Evolutionary conservation across 495 filamentous ascomycete genomes (phyloP).

Genomic region (Poronia punctata): DNA sequence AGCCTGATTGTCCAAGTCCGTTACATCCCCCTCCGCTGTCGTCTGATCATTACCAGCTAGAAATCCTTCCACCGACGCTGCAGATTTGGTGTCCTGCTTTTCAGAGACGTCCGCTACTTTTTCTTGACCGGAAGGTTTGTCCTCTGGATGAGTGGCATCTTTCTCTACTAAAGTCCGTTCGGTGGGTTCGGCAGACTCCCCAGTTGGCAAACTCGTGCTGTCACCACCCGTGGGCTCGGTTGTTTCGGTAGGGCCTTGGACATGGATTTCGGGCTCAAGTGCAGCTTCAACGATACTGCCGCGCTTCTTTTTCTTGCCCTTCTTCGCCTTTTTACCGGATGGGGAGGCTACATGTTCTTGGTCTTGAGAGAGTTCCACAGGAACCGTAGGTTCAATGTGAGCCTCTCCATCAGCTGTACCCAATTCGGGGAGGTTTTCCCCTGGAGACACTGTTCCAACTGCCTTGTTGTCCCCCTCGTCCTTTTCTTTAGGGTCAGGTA

Average conservation of each 20-base stretch:
- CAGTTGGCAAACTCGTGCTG: neutral
- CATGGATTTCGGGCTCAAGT: constrained; percentile 5
- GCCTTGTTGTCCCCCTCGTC: constrained; percentile 1
- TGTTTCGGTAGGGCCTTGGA: neutral
- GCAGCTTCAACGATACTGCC: constrained; percentile 9
- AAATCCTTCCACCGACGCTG: neutral
- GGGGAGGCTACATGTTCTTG: neutral
- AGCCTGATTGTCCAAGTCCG: neutral
- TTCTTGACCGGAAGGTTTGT: neutral
- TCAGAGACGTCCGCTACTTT: neutral
- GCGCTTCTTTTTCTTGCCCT: constrained; percentile 19
- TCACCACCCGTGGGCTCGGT: neutral
- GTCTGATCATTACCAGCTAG: neutral
- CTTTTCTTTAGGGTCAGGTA: neutral
- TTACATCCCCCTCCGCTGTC: neutral
- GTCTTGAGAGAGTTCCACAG: neutral
- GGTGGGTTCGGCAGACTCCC: neutral
- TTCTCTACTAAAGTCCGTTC: neutral
- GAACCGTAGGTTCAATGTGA: no score
- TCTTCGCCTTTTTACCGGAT: constrained; percentile 5
- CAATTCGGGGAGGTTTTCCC: no score
- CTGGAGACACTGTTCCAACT: no score
- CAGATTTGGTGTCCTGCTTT: neutral
- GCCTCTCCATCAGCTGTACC: no score
- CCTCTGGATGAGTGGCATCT: neutral